Conservation (phyloP, 2,329 filamentous ascomycete genomes). For the Penicillium digitatum region DNA sequence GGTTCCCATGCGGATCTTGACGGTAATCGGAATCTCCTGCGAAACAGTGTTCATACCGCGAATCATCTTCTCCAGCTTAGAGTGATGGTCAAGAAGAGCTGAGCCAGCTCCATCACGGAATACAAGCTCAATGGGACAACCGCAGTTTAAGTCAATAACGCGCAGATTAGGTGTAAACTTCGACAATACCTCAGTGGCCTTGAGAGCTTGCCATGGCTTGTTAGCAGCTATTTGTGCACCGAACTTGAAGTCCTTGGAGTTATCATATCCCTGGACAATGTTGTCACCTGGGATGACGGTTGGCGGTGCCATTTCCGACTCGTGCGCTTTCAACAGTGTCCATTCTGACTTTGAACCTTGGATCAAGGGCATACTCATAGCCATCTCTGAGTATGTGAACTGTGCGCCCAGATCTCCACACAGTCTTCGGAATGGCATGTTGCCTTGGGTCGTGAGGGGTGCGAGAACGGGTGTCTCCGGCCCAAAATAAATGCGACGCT, state of each 20-base stretch:
- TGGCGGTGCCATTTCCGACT: conserved; percentile 72
- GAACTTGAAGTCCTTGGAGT: conserved; percentile 78
- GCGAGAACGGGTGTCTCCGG: conserved; percentile 90
- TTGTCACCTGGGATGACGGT: conserved; percentile 53
- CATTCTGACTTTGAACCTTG: conserved; percentile 90
- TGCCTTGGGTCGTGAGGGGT: conserved; percentile 92
- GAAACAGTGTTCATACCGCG: conserved; percentile 95
- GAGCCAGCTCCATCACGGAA: conserved; percentile 85
- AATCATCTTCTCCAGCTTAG: conserved; percentile 90
- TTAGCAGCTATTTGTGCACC: conserved; percentile 90
- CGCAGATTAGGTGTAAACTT: conserved; percentile 76
- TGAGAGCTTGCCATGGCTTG: conserved; percentile 85
- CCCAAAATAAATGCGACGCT: conserved; percentile 88
- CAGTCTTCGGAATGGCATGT: conserved; percentile 86
- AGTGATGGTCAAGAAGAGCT: conserved; percentile 79
- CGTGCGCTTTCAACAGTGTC: conserved; percentile 90
- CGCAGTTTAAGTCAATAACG: conserved; percentile 92
- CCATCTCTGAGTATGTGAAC: conserved; percentile 98
- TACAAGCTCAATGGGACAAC: conserved; percentile 93
- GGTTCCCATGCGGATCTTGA: conserved; percentile 91
- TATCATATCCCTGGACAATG: conserved; percentile 73
- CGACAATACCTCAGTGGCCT: conserved; percentile 77
- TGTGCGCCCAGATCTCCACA: conserved; percentile 87
- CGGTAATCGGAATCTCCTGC: conserved; percentile 83
- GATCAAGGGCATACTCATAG: conserved; percentile 81